Conservation (phyloP, 192 early-diverging fungal species). For the Coemansia sp. region DNA sequence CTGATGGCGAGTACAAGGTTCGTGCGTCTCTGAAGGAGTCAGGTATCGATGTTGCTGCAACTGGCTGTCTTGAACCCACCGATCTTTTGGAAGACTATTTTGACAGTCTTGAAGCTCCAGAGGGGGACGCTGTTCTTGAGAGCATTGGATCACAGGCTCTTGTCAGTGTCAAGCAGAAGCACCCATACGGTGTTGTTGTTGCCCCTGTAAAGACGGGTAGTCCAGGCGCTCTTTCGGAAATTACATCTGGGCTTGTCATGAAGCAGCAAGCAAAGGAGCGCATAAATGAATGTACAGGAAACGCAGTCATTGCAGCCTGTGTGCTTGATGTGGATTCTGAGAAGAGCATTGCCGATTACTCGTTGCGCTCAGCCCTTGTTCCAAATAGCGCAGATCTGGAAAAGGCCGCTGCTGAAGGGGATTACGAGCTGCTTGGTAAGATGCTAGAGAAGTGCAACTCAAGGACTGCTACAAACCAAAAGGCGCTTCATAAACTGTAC, state of each 20-base stretch:
- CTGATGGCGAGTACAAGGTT: slow-evolving; percentile 44
- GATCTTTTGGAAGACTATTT: slow-evolving; percentile 62
- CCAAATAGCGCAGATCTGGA: slow-evolving; percentile 21
- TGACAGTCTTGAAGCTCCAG: slow-evolving; percentile 39
- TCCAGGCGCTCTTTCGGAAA: slow-evolving; percentile 9
- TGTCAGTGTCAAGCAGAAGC: slow-evolving; percentile 50
- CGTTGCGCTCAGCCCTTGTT: slow-evolving; percentile 51
- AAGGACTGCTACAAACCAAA: slow-evolving; percentile 21
- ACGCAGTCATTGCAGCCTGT: slow-evolving; percentile 55
- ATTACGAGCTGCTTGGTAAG: slow-evolving; percentile 7
- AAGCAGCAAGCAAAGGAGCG: slow-evolving; percentile 58
- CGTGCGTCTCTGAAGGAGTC: slow-evolving; percentile 73
- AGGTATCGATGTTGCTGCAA: slow-evolving; percentile 36
- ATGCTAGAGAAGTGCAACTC: neutral
- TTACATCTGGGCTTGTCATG: slow-evolving; percentile 62
- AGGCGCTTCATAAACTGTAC: slow-evolving; percentile 38
- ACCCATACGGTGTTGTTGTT: slow-evolving; percentile 62
- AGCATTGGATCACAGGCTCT: slow-evolving; percentile 53
- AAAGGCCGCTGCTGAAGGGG: slow-evolving; percentile 18
- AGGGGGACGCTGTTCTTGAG: slow-evolving; percentile 50
- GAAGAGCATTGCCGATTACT: slow-evolving; percentile 65
- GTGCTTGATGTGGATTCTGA: slow-evolving; percentile 73
- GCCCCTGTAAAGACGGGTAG: slow-evolving; percentile 20
- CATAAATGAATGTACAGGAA: slow-evolving; percentile 51
- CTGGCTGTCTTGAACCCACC: slow-evolving; percentile 44